Percentiles rank a stretch among this genome's conserved stretches.
These are phyloP conservation scores for Suillus paluster DNA, from an alignment of 768 basidiomycete species.

Conservation along the genomic window DNA sequence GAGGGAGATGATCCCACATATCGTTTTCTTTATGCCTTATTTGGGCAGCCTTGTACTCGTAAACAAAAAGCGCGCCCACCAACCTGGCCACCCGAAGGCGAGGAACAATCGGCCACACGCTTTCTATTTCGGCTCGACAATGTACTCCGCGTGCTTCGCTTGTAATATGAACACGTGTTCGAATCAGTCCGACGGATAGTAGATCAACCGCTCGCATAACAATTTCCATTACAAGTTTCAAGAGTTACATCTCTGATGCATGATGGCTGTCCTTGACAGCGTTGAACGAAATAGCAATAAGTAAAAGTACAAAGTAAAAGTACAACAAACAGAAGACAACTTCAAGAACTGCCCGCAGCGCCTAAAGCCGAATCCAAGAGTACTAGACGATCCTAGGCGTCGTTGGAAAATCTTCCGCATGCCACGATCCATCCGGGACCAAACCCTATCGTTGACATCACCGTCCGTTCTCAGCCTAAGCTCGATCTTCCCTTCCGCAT, in stretches of 20 bases:
- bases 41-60: constrained; percentile 35
- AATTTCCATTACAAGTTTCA: neutral
- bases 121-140: constrained; percentile 11
- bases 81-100: constrained; percentile 6
- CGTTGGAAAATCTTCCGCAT: constrained; percentile 33
- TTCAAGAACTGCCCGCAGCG: neutral
- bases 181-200: neutral
- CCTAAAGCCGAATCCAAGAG: neutral
- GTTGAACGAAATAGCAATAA: neutral
- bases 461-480: constrained; percentile 23
- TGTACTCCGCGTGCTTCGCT: constrained; percentile 5
- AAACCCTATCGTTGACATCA: constrained; percentile 14
- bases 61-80: constrained; percentile 28
- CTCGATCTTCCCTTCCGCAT: constrained; percentile 29
- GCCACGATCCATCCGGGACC: constrained; percentile 29
- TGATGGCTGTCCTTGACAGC: neutral
- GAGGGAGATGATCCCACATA: neutral
- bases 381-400: neutral
- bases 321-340: neutral
- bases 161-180: neutral
- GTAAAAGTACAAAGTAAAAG: neutral
- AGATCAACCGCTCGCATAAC: neutral
- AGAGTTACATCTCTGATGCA: neutral
- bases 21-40: constrained; percentile 30
- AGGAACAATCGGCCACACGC: neutral